Evolutionary conservation across 352 stramenopile genomes (phyloP).

Genomic region (Phytopythium sindhum): DNA sequence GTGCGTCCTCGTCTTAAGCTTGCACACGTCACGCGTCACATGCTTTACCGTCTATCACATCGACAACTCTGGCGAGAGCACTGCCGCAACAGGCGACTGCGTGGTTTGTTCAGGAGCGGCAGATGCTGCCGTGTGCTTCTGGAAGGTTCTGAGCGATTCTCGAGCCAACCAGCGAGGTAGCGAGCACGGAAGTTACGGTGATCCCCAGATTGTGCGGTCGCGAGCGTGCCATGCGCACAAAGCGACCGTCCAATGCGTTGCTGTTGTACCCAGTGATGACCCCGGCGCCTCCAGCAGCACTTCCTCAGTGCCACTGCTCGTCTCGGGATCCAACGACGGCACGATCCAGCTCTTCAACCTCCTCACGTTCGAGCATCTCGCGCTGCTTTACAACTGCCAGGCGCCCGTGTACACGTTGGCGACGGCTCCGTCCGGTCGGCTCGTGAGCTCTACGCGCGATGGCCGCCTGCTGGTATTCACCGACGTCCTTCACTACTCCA

Average conservation of each 20-base stretch:
- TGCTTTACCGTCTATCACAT: slow-evolving; percentile 24
- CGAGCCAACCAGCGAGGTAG: background rate
- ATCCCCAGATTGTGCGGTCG: background rate
- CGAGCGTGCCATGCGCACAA: slow-evolving; percentile 38
- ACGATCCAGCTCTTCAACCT: slow-evolving; percentile 69
- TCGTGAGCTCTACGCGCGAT: slow-evolving; percentile 71
- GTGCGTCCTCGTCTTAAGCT: slow-evolving; percentile 35
- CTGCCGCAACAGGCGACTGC: slow-evolving; percentile 7
- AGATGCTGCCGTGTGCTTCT: slow-evolving; percentile 59
- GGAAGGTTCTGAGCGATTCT: slow-evolving; percentile 19
- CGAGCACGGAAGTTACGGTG: too few relatives aligned
- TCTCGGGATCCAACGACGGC: slow-evolving; percentile 71
- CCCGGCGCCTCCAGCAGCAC: slow-evolving; percentile 1
- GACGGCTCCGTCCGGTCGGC: slow-evolving; percentile 16
- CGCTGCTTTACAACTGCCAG: slow-evolving; percentile 34
- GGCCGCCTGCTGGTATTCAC: slow-evolving; percentile 49
- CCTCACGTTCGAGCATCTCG: slow-evolving; percentile 36
- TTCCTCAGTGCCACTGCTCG: slow-evolving; percentile 17
- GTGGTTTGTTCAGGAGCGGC: slow-evolving; percentile 57
- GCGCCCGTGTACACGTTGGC: slow-evolving; percentile 55
- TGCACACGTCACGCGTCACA: slow-evolving; percentile 49
- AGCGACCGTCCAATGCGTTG: slow-evolving; percentile 53
- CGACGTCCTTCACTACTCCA: slow-evolving; percentile 12
- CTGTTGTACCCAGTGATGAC: slow-evolving; percentile 11
- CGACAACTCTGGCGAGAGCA: background rate